phyloP scores from a whole-genome alignment of 2,329 filamentous ascomycete genomes.

The Plectosphaerella cucumerina region DNA sequence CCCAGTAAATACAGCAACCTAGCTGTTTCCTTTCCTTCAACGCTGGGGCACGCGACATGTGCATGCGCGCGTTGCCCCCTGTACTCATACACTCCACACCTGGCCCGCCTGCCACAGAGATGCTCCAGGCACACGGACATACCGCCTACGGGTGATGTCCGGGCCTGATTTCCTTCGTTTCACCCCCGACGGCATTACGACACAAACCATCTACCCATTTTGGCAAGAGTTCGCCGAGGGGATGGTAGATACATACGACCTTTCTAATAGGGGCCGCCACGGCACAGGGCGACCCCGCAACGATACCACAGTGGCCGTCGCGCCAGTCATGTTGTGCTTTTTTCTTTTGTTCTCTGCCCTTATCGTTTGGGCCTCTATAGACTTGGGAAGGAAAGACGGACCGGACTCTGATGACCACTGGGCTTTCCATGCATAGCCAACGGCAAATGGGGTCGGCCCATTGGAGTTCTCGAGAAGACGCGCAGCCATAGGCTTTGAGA shows the following conservation, averaged over 20 bases:
- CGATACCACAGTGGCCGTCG: not conserved
- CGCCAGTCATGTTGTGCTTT: slow-evolving; percentile 1
- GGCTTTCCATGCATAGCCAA: slow-evolving; percentile 2
- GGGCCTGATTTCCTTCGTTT: not conserved
- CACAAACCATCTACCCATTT: not conserved
- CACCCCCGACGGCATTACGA: not conserved
- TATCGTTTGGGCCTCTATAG: slow-evolving; percentile 1
- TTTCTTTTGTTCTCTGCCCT: slow-evolving; percentile 1
- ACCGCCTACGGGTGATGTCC: no score
- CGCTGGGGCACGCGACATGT: no score
- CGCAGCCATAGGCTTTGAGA: not conserved
- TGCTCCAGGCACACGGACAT: not conserved
- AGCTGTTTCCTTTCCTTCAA: no score
- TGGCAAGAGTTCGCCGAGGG: not conserved
- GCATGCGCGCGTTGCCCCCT: not conserved
- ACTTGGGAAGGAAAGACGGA: slow-evolving; percentile 1
- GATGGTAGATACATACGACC: slow-evolving; percentile 13
- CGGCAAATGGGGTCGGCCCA: slow-evolving; percentile 1
- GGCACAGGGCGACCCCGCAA: not conserved
- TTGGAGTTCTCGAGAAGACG: slow-evolving; percentile 1
- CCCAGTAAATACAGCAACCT: slow-evolving; percentile 30
- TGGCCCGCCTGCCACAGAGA: not conserved
- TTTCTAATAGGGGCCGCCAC: slow-evolving; percentile 10
- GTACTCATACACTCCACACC: not conserved
- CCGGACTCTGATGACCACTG: slow-evolving; percentile 4